Percentiles rank a stretch among this genome's conserved stretches.
phyloP scores from a whole-genome alignment of 2,329 filamentous ascomycete species.

The Coniochaeta hoffmannii region DNA sequence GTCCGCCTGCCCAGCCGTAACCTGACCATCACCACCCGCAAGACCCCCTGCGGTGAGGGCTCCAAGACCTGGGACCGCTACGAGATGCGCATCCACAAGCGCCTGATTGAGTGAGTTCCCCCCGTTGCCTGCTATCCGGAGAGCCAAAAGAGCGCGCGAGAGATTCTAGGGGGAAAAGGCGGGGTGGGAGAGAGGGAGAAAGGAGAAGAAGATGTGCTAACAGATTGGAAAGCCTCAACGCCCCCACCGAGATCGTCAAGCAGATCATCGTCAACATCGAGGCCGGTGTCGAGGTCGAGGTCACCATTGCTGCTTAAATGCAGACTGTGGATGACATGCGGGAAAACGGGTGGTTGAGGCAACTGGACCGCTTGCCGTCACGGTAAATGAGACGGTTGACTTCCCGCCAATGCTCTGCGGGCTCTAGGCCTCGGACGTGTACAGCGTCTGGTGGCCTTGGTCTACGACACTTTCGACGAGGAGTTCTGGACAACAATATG shows the following conservation, averaged over 20 bases:
- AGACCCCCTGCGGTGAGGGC: conserved; percentile 99
- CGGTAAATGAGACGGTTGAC: background rate
- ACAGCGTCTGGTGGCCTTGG: background rate
- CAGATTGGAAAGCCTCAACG: conserved; percentile 56
- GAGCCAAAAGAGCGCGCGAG: background rate
- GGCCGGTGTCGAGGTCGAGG: conserved; percentile 88
- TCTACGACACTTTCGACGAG: background rate
- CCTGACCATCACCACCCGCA: conserved; percentile 94
- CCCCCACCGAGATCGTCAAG: conserved; percentile 96
- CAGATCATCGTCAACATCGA: conserved; percentile 96
- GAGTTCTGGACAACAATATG: background rate
- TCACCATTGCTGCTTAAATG: conserved; percentile 76
- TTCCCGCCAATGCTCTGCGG: background rate
- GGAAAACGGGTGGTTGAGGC: background rate
- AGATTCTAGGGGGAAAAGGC: background rate
- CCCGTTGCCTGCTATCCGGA: background rate
- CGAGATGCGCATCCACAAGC: conserved; percentile 99
- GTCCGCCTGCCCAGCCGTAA: conserved; percentile 81
- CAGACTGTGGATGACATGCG: background rate
- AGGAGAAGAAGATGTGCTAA: conserved; percentile 15
- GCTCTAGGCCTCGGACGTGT: background rate
- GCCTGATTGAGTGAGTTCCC: conserved; percentile 74
- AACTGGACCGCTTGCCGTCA: background rate
- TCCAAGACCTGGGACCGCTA: conserved; percentile 99
- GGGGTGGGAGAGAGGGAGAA: background rate